A percentile compares a stretch with the other conserved stretches of the same genome.
Conservation (phyloP, 75 land plant species). For the Selaginella tamariscina region DNA sequence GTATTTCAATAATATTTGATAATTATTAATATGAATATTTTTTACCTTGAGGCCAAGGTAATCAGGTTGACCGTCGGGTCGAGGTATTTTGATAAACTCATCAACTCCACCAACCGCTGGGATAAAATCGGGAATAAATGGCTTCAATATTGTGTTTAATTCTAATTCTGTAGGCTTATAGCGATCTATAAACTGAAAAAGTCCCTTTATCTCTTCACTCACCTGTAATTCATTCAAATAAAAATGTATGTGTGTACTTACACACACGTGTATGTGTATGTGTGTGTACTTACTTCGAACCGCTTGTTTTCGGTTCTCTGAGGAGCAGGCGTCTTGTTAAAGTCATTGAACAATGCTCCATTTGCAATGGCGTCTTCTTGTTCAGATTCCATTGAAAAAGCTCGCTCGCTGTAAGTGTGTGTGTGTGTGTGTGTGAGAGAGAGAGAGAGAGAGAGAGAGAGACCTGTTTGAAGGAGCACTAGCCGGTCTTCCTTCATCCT, state of each 20-base stretch:
- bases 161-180: conserved; percentile 27
- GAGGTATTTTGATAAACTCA: conserved; percentile 35
- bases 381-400: neutral
- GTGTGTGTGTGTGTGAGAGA: neutral
- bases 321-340: neutral
- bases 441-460: neutral
- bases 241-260: neutral
- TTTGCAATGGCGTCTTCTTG: neutral
- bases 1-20: neutral
- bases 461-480: neutral
- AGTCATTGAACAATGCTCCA: neutral
- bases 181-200: conserved; percentile 16
- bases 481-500: neutral
- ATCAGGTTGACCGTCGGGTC: conserved; percentile 30
- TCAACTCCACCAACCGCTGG: conserved; percentile 29
- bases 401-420: too few species aligned
- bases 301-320: neutral
- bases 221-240: conserved; percentile 11
- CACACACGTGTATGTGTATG: neutral
- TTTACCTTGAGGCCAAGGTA: conserved; percentile 28
- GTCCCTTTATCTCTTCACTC: conserved; percentile 18
- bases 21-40: neutral
- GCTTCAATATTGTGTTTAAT: conserved; percentile 20
- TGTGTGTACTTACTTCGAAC: neutral
- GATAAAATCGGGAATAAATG: conserved; percentile 26